Evolutionary conservation across 2,329 filamentous ascomycete genomes (phyloP).

Genomic region (Dothideomycetes sp.): DNA sequence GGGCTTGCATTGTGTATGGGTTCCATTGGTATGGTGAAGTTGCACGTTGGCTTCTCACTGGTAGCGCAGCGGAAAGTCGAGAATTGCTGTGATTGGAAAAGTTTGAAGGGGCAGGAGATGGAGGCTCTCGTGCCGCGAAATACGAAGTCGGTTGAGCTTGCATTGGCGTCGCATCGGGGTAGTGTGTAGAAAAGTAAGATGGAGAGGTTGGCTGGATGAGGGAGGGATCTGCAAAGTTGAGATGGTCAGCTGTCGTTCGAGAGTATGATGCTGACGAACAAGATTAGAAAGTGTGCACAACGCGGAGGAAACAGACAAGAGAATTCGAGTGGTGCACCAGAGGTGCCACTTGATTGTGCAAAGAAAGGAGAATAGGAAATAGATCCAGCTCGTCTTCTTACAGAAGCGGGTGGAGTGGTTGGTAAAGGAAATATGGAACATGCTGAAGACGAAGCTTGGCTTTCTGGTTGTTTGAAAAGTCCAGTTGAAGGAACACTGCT

Average conservation of each 20-base stretch:
- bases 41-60: constrained; percentile 19
- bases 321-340: constrained; percentile 24
- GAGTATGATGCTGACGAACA: too few relatives aligned
- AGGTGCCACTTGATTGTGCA: constrained; percentile 23
- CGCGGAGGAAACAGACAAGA: constrained; percentile 30
- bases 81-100: constrained; percentile 34
- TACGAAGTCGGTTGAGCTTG: constrained; percentile 29
- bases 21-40: constrained; percentile 32
- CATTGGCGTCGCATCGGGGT: constrained; percentile 29
- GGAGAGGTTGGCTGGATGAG: constrained; percentile 43
- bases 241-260: too few relatives aligned
- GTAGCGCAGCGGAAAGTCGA: constrained; percentile 56
- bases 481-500: too few relatives aligned
- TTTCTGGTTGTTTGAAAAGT: too few relatives aligned
- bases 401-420: too few relatives aligned
- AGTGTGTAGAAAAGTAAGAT: constrained; percentile 28
- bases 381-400: not conserved
- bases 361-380: constrained; percentile 19
- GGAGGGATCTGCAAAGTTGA: constrained; percentile 46
- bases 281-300: constrained; percentile 1
- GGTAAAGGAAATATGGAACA: too few relatives aligned
- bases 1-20: constrained; percentile 33
- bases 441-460: too few relatives aligned
- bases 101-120: constrained; percentile 55
- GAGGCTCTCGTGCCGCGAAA: constrained; percentile 33